Evolutionary conservation across 2,329 filamentous ascomycete genomes (phyloP).

Genomic region (Pseudocercospora crystallina): DNA sequence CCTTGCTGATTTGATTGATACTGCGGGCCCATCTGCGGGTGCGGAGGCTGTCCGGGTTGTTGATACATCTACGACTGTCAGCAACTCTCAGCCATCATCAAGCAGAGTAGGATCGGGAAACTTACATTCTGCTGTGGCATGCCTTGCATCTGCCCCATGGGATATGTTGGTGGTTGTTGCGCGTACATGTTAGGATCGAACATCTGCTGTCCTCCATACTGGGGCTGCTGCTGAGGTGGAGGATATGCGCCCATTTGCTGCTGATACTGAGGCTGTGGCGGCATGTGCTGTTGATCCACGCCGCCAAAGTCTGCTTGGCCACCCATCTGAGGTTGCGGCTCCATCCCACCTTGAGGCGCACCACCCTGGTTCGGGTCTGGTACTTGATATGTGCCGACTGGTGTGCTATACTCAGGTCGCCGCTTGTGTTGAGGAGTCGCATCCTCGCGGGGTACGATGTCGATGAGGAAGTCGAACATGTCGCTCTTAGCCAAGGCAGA

Average conservation of each 20-base stretch:
- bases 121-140: constrained; percentile 32
- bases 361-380: constrained; percentile 54
- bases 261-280: constrained; percentile 60
- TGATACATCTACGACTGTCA: constrained; percentile 28
- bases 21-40: constrained; percentile 44
- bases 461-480: constrained; percentile 99
- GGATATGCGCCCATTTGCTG: constrained; percentile 79
- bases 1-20: constrained; percentile 37
- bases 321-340: constrained; percentile 32
- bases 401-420: constrained; percentile 37
- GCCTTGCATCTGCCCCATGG: constrained; percentile 33
- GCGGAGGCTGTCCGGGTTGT: constrained; percentile 16
- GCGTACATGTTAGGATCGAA: constrained; percentile 80
- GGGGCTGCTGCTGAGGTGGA: constrained; percentile 75
- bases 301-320: constrained; percentile 32
- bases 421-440: constrained; percentile 82
- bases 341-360: constrained; percentile 38
- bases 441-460: constrained; percentile 96
- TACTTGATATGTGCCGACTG: constrained; percentile 44
- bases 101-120: background rate
- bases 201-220: constrained; percentile 74
- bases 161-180: constrained; percentile 28
- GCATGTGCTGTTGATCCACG: constrained; percentile 35
- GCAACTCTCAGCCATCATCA: constrained; percentile 15
- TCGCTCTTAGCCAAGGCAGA: constrained; percentile 94